Base-by-base conservation (phyloP, 2,329 filamentous ascomycete genomes). In the Aspergillus pseudoterreus region DNA sequence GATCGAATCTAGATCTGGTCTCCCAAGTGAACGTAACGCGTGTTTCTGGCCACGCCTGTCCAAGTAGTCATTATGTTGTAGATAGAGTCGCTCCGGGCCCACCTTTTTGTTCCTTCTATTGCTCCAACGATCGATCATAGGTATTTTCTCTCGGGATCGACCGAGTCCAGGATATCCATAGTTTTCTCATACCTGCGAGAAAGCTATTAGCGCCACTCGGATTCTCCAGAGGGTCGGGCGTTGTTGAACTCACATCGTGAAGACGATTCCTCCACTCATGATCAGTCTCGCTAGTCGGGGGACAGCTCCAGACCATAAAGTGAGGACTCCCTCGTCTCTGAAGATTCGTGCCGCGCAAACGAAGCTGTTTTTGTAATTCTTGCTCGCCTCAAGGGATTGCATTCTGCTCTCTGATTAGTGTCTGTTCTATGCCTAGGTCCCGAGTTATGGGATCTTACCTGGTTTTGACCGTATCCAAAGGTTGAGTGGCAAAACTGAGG, bases 191-290 rank as follows among this genome's bases (percentile, higher is more conserved):
- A 94, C 86, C 71, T 69, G 51, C 9, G 32, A 24, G 15, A 49
- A 24, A 15, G 4, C 12, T 22, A 38, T 38, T 15, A 38, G 35
- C 15, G 15, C 8, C 15, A n/a, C 4, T 38, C 35, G 27, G 11
- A 6, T 38, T n/a, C n/a, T 38, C 11, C 35, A n/a, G 6, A 3
- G 15, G 14, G 35, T 38, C 2, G 12, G 2, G 12, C 12, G 12
- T 36, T 39, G 43, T n/a, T 30, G 32, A 43, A 73, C 79, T 65
- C 72, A 86, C 83, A 97, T 95, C 19, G 94, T 95, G 67, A 99
- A 99, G 38, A 99, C 94, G 65, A 99, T 96, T 15, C 94, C 94
- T 50, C 94, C 94, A 65, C 91, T 96, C 71, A 97, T 72, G 39
- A 96, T 88, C 61, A 99, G 71, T 51, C 94, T 80, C 21, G 85